A percentile compares a stretch with the other conserved stretches of the same genome.
phyloP scores from a whole-genome alignment of 192 early-diverging fungal species.

The Coemansia sp. region DNA sequence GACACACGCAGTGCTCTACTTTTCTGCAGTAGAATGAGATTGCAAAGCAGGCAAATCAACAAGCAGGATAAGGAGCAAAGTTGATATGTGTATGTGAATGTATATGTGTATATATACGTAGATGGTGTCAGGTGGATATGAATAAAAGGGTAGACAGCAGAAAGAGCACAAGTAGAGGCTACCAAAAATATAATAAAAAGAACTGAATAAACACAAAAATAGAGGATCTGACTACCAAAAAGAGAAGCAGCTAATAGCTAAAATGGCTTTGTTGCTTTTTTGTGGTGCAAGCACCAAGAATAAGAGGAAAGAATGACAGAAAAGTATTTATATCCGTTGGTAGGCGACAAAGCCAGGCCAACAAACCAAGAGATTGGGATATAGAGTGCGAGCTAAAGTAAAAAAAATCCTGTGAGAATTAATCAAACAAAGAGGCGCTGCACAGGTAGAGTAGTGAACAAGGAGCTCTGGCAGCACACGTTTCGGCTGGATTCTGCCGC shows the following conservation, averaged over 20 bases:
- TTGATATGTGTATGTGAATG: background rate
- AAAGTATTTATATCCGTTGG: slow-evolving; percentile 2
- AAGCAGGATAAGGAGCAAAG: background rate
- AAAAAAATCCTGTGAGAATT: slow-evolving; percentile 7
- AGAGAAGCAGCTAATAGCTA: background rate
- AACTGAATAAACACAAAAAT: background rate
- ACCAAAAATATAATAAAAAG: background rate
- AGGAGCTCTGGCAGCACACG: background rate
- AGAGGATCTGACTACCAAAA: background rate
- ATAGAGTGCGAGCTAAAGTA: slow-evolving; percentile 5
- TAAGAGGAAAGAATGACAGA: background rate
- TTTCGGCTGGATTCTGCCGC: background rate
- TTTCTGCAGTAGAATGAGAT: background rate
- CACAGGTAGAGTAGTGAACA: slow-evolving; percentile 9
- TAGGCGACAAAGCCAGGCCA: background rate
- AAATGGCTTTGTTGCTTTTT: background rate
- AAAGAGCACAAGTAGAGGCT: background rate
- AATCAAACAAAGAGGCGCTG: slow-evolving; percentile 6
- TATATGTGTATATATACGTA: background rate
- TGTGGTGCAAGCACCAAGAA: background rate
- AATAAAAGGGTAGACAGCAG: background rate
- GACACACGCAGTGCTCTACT: background rate
- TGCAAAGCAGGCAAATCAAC: background rate
- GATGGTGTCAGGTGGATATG: background rate
- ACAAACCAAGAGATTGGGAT: slow-evolving; percentile 1